Evolutionary conservation across 2,329 filamentous ascomycete species (phyloP).

Genomic region (Paraphoma chrysanthemicola): DNA sequence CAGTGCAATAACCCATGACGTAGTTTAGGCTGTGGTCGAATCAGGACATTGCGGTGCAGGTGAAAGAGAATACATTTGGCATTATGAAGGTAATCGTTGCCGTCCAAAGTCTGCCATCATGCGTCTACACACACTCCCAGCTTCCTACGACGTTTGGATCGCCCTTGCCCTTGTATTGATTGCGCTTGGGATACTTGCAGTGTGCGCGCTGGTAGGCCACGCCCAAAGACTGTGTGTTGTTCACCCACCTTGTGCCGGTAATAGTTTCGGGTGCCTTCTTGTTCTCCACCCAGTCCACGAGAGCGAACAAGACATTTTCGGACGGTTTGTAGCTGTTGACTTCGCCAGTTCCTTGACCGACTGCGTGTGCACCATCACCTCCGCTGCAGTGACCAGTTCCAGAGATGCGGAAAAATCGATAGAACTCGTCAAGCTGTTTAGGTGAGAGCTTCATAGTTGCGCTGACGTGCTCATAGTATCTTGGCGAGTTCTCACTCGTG

Average conservation of each 20-base stretch:
- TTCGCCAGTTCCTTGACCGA: conserved; percentile 34
- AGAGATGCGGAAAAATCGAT: conserved; percentile 60
- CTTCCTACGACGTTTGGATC: conserved; percentile 35
- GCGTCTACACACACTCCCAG: conserved; percentile 39
- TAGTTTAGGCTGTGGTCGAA: no score
- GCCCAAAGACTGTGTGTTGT: conserved; percentile 35
- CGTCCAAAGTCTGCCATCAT: no score
- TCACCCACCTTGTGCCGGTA: conserved; percentile 39
- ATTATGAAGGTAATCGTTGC: no score
- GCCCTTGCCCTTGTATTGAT: conserved; percentile 41
- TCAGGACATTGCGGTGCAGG: no score
- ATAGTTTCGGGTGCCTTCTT: conserved; percentile 51
- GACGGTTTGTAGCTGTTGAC: conserved; percentile 42
- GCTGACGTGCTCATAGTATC: conserved; percentile 58
- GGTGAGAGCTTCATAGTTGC: conserved; percentile 50
- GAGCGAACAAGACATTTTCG: conserved; percentile 56
- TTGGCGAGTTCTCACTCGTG: conserved; percentile 52
- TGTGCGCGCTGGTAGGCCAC: conserved; percentile 44
- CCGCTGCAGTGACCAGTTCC: conserved; percentile 61
- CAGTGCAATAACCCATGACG: no score
- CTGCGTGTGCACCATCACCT: conserved; percentile 54
- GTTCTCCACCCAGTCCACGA: conserved; percentile 58
- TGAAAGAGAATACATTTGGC: no score
- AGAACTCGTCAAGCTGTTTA: conserved; percentile 51
- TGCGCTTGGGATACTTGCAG: conserved; percentile 47